Base-by-base conservation (phyloP, 179 eudicot genomes). In the Nepenthes alata region DNA sequence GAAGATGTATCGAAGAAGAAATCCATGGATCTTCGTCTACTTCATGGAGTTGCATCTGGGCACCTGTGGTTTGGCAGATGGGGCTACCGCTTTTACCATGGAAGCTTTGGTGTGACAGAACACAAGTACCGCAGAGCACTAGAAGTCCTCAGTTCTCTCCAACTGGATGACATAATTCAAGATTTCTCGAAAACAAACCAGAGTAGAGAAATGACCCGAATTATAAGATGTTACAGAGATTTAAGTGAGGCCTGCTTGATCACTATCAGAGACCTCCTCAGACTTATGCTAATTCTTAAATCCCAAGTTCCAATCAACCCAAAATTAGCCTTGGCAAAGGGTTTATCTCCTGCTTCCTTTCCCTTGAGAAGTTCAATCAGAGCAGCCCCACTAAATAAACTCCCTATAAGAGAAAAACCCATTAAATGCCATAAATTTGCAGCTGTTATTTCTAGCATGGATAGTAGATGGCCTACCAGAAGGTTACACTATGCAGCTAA, bases 61-160 rank as follows among this genome's bases (percentile, higher is more conserved):
- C 77, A 75, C 25, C 66, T 91, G 4, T 91, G 96, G 97, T 91
- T 91, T 49, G 96, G 96, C 4, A 81, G 72, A 63, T 91, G 97
- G 97, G 96, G 83, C 0, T 91, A 91, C 59, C 72, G 71, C 49
- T 85, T 91, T 57, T 72, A 60, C 67, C 85, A 67, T 67, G 97
- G 97, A 4, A 82, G 96, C 72, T 91, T 84, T 57, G 94, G 96
- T 11, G 91, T 83, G 67, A 70, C 69, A 11, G 73, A 77, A 34
- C 81, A 73, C 55, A 77, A 82, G 34, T 88, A 85, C 58, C 69
- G 78, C 6, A 74, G 74, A 64, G 95, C 97, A 5, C 35, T 91
- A 5, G 78, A 82, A 16, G 37, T 80, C 63, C 80, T 88, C n/a
- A 72, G 96, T 68, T 82, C 82, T 4, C 25, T 81, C n/a, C 63